Evolutionary conservation across 1,284 basidiomycete species (phyloP).

Genomic region (Ceratobasidium sp.): DNA sequence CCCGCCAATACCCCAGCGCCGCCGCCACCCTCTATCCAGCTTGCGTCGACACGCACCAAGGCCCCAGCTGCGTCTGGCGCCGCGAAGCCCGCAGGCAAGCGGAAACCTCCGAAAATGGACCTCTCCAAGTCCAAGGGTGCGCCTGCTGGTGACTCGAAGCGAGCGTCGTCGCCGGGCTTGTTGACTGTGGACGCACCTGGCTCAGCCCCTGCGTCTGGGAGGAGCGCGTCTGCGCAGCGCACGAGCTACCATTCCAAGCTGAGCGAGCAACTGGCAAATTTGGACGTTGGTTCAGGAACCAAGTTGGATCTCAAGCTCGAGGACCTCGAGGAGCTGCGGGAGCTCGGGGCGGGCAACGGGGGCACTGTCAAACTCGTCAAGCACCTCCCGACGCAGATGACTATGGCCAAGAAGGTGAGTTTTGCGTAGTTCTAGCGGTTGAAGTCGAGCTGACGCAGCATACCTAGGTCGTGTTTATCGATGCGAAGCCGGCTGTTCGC

Average conservation of each 20-base stretch:
- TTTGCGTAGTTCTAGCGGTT: neutral
- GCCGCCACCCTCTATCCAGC: conserved; percentile 56
- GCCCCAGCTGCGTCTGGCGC: conserved; percentile 43
- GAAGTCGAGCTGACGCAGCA: conserved; percentile 29
- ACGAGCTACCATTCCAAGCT: conserved; percentile 77
- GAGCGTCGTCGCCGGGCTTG: conserved; percentile 55
- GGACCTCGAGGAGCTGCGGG: conserved; percentile 85
- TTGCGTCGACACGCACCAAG: conserved; percentile 37
- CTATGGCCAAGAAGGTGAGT: conserved; percentile 95
- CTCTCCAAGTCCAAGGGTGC: conserved; percentile 61
- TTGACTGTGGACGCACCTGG: conserved; percentile 58
- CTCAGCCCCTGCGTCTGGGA: conserved; percentile 60
- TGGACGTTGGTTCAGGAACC: conserved; percentile 77
- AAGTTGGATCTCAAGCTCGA: conserved; percentile 82
- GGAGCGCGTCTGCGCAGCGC: conserved; percentile 41
- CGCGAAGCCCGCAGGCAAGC: conserved; percentile 60
- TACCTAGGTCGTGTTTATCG: conserved; percentile 92
- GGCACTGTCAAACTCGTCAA: conserved; percentile 97
- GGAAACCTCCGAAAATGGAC: conserved; percentile 72
- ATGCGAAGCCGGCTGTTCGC: conserved; percentile 95
- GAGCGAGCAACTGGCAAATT: conserved; percentile 77
- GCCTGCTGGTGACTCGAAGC: conserved; percentile 56
- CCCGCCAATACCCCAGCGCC: conserved; percentile 55
- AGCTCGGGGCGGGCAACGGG: conserved; percentile 97
- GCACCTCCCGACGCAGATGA: conserved; percentile 87